These are phyloP conservation scores for Lactarius trivialis DNA, from an alignment of 768 basidiomycete genomes.

Conservation along the genomic window DNA sequence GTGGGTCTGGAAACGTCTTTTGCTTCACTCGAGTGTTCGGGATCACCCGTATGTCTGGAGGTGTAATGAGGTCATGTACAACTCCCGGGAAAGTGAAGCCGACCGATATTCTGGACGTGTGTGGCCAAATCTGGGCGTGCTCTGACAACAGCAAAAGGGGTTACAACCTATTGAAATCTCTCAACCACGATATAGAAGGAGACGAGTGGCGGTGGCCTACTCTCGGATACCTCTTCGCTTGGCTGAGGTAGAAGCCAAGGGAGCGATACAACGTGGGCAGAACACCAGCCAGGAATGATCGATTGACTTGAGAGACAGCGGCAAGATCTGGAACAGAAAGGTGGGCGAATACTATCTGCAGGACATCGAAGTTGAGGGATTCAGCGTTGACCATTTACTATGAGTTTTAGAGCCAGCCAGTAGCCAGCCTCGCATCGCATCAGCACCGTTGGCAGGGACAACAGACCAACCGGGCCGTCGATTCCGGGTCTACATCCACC, in stretches of 20 bases:
- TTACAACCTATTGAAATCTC: conserved; percentile 33
- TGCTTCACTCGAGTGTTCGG: conserved; percentile 33
- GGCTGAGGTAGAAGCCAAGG: conserved; percentile 47
- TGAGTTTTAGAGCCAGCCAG: background rate
- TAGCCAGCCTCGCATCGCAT: background rate
- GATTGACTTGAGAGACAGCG: conserved; percentile 55
- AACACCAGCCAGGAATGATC: conserved; percentile 56
- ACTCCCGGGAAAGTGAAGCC: conserved; percentile 20
- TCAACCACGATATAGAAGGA: background rate
- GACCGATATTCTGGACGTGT: conserved; percentile 57
- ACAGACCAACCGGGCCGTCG: background rate
- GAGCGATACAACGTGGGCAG: conserved; percentile 56
- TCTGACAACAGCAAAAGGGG: conserved; percentile 55
- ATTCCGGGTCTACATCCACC: background rate
- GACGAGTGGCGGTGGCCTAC: conserved; percentile 31
- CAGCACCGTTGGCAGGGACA: too few relatives aligned
- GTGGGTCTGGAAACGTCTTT: conserved; percentile 30
- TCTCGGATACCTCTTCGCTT: conserved; percentile 51
- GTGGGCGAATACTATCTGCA: conserved; percentile 57
- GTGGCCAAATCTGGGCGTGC: conserved; percentile 47
- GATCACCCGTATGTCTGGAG: conserved; percentile 44
- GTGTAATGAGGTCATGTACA: conserved; percentile 4
- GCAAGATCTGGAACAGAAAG: conserved; percentile 50
- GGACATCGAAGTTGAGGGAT: conserved; percentile 64
- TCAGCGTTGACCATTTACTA: conserved; percentile 54